A percentile compares a stretch with the other conserved stretches of the same genome.
These are phyloP conservation scores for Trichoderma endophyticum DNA, from an alignment of 2,329 filamentous ascomycete genomes.

Conservation along the genomic window DNA sequence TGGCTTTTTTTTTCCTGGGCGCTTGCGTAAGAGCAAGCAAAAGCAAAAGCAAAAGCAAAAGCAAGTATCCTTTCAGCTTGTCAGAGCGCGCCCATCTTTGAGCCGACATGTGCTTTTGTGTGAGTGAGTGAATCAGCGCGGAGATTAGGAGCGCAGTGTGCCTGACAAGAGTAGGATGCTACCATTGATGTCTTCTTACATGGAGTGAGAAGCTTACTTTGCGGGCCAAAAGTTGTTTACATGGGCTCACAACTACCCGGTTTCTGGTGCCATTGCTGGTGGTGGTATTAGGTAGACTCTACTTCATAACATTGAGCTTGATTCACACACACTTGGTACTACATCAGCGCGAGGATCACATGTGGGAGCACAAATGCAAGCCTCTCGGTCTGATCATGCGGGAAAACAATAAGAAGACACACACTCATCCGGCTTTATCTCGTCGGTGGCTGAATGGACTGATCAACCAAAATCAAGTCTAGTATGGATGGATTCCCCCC, in stretches of 20 bases:
- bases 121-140: neutral
- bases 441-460: neutral
- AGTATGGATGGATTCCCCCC: neutral
- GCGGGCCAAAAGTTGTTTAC: neutral
- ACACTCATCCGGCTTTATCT: neutral
- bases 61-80: neutral
- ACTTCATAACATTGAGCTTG: neutral
- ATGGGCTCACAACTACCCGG: neutral
- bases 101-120: neutral
- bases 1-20: neutral
- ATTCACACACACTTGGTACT: neutral
- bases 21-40: neutral
- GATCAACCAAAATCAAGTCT: neutral
- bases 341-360: neutral
- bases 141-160: neutral
- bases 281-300: neutral
- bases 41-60: neutral
- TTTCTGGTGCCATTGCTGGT: neutral
- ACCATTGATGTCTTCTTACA: neutral
- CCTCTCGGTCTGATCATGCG: neutral
- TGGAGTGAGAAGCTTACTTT: neutral
- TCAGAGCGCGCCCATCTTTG: neutral
- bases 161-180: neutral
- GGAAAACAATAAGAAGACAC: neutral
- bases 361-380: neutral